A percentile compares a stretch with the other conserved stretches of the same genome.
Evolutionary conservation across 2,329 filamentous ascomycete species (phyloP).

Genomic region (Venturiaceae sp.): DNA sequence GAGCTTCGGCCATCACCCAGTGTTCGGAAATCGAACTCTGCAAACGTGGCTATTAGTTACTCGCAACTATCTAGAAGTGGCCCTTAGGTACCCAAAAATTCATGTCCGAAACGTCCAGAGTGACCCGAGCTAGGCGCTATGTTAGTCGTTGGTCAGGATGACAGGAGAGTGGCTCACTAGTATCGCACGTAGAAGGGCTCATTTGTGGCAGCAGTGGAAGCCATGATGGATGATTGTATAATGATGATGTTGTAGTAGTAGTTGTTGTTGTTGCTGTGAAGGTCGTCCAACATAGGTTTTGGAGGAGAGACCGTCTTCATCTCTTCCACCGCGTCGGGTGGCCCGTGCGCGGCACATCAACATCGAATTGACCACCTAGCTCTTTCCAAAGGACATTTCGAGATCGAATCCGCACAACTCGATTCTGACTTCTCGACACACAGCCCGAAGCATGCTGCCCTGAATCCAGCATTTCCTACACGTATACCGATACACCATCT

Average conservation of each 20-base stretch:
- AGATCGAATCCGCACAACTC: too few relatives aligned
- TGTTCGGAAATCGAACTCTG: slow-evolving; percentile 94
- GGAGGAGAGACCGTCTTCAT: neutral
- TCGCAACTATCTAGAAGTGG: neutral
- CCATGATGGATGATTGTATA: slow-evolving; percentile 8
- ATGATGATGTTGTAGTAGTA: slow-evolving; percentile 14
- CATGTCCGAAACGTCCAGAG: slow-evolving; percentile 93
- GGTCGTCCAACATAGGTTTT: neutral
- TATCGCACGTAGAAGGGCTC: slow-evolving; percentile 95
- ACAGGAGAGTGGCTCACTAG: slow-evolving; percentile 57
- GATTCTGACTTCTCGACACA: neutral
- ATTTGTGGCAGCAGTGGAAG: slow-evolving; percentile 52
- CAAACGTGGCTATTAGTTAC: slow-evolving; percentile 12
- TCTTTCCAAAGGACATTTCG: too few relatives aligned
- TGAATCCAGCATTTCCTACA: neutral
- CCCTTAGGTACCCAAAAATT: slow-evolving; percentile 79
- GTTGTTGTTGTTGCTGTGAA: slow-evolving; percentile 9
- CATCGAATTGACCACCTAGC: too few relatives aligned
- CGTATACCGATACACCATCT: neutral
- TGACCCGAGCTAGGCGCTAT: slow-evolving; percentile 70
- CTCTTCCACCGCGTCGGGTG: too few relatives aligned
- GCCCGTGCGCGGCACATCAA: too few relatives aligned
- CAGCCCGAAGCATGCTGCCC: neutral
- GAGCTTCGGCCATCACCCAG: slow-evolving; percentile 89
- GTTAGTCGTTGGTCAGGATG: slow-evolving; percentile 13